These are phyloP conservation scores for Pyronema domesticum DNA, from an alignment of 495 filamentous ascomycete genomes.

Conservation along the genomic window DNA sequence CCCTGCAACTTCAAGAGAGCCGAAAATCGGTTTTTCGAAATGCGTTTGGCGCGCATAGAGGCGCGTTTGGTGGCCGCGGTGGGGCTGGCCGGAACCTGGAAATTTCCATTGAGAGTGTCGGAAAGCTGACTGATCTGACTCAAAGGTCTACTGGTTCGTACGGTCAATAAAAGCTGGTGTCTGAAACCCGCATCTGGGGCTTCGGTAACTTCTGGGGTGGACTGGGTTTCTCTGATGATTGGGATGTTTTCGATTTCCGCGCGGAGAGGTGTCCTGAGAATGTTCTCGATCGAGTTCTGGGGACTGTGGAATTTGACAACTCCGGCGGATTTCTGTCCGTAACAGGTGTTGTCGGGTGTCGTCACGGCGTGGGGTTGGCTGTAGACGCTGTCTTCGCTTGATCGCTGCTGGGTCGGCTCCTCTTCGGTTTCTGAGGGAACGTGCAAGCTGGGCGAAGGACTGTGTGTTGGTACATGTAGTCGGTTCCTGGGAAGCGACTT, in stretches of 20 bases:
- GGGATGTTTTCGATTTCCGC: not conserved
- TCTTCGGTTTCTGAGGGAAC: too few species aligned
- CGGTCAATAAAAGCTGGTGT: slow-evolving; percentile 9
- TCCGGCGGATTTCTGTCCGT: slow-evolving; percentile 16
- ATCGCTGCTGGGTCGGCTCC: too few species aligned
- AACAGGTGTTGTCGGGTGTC: slow-evolving; percentile 9
- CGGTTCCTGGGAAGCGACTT: too few species aligned
- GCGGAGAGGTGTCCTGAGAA: not conserved
- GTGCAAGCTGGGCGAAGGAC: too few species aligned
- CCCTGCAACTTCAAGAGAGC: slow-evolving; percentile 10
- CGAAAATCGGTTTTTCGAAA: slow-evolving; percentile 14
- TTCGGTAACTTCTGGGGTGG: not conserved
- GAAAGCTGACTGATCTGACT: slow-evolving; percentile 21
- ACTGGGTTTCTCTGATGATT: not conserved
- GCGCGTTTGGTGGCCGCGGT: not conserved
- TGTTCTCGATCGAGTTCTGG: not conserved
- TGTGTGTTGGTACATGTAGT: too few species aligned
- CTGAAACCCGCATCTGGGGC: not conserved
- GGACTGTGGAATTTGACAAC: slow-evolving; percentile 6
- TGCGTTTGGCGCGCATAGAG: slow-evolving; percentile 5
- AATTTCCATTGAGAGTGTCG: slow-evolving; percentile 20
- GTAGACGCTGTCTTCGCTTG: too few species aligned
- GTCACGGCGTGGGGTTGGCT: slow-evolving; percentile 11
- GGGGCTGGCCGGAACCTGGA: slow-evolving; percentile 15
- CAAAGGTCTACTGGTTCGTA: slow-evolving; percentile 11